These are phyloP conservation scores for Thalassiosira profunda DNA, from an alignment of 108 stramenopile genomes.

Conservation along the genomic window DNA sequence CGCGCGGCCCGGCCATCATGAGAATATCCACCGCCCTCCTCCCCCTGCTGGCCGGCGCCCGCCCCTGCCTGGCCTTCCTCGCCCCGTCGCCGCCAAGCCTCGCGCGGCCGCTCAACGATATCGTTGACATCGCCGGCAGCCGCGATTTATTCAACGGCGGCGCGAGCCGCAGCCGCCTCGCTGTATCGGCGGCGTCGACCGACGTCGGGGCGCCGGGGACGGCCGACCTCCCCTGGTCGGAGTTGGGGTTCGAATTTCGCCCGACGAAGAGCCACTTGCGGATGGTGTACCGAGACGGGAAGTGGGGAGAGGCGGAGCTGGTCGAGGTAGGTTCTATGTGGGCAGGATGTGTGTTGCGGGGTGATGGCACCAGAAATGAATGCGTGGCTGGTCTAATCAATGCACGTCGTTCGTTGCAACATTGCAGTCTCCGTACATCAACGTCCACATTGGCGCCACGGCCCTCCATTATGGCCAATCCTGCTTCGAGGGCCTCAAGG, in stretches of 20 bases:
- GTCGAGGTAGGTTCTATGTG: slow-evolving; percentile 61
- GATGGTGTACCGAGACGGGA: slow-evolving; percentile 80
- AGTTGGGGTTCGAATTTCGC: slow-evolving; percentile 97
- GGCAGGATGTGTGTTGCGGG: no score
- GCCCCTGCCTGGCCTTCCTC: slow-evolving; percentile 14
- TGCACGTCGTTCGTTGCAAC: no score
- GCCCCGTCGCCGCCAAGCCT: slow-evolving; percentile 7
- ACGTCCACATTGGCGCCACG: slow-evolving; percentile 96
- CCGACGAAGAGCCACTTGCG: slow-evolving; percentile 91
- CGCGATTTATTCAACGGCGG: slow-evolving; percentile 1
- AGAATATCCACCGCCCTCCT: slow-evolving; percentile 22
- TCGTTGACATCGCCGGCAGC: neutral
- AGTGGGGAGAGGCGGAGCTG: slow-evolving; percentile 78
- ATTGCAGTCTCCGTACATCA: slow-evolving; percentile 84
- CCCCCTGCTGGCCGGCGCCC: slow-evolving; percentile 12
- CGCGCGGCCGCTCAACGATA: neutral
- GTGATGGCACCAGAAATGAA: no score
- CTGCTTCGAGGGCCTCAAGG: slow-evolving; percentile 99
- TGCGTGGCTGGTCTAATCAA: no score
- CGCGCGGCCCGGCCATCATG: no score
- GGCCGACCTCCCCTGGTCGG: slow-evolving; percentile 91
- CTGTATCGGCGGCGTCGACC: neutral
- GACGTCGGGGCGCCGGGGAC: slow-evolving; percentile 68
- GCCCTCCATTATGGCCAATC: slow-evolving; percentile 98
- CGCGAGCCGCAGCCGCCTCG: slow-evolving; percentile 10